These are phyloP conservation scores for Fusarium proliferatum DNA, from an alignment of 2,329 filamentous ascomycete species.

Conservation along the genomic window DNA sequence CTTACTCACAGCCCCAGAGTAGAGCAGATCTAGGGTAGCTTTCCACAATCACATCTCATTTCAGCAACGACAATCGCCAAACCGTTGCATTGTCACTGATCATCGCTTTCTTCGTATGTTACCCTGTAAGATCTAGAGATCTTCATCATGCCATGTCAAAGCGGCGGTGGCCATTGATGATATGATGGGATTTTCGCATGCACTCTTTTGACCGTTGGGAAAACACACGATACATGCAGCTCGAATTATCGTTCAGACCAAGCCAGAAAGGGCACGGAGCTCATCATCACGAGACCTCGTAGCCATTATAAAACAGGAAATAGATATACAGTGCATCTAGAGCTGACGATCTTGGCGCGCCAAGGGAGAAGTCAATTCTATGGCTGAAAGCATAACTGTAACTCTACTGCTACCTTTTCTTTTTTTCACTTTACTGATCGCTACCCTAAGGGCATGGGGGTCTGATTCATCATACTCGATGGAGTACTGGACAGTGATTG, in stretches of 20 bases:
- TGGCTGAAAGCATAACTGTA: not conserved
- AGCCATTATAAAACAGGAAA: not conserved
- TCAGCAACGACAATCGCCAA: not conserved
- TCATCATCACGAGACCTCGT: not conserved
- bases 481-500: not conserved
- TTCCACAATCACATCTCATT: not conserved
- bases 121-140: not conserved
- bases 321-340: conserved; percentile 7
- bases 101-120: not conserved
- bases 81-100: not conserved
- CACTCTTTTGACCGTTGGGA: not conserved
- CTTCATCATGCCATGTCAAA: not conserved
- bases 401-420: not conserved
- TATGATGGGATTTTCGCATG: not conserved
- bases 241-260: not conserved
- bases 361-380: conserved; percentile 4
- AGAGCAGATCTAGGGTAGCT: conserved; percentile 14
- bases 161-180: not conserved
- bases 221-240: not conserved
- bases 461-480: not conserved
- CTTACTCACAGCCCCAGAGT: not conserved
- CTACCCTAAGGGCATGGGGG: not conserved
- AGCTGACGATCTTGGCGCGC: conserved; percentile 29
- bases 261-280: conserved; percentile 3
- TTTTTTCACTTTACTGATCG: not conserved